Base-by-base conservation (phyloP, 805 yeast species). In the Cephaloascus albidus region DNA sequence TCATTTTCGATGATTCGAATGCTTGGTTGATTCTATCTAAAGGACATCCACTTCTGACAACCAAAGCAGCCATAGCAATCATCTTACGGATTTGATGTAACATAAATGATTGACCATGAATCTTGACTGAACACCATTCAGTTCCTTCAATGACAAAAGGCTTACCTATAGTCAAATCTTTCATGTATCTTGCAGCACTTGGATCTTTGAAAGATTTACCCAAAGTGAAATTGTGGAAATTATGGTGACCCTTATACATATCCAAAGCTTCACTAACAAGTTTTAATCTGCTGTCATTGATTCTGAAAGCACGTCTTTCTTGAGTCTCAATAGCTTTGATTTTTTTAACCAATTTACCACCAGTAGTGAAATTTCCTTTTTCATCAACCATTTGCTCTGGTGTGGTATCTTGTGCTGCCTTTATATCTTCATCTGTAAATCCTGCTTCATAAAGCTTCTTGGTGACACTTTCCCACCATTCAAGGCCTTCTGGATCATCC, bases 51-150 rank as follows among this genome's bases (percentile, higher is more conserved):
- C 93, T 80, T 54, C 98, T 74, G 18, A 90, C 79, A 15, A 85
- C 77, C 41, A 90, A 68, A 0, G 89, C 76, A 1, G 95, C 95
- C 94, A 90, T 82, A 18, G 96, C 90, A 43, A 93, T 86, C 97
- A 93, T 93, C 57, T 93, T 93, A 57, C 98, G 79, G 54, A 93
- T 93, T 70, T 90, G 98, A 63, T 90, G 97, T 46, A 93, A 71
- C 97, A 93, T 93, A 61, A 93, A 93, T 3, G 96, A 86, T 63
- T 93, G 98, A 5, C 98, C 98, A 58, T 93, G 98, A 48, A 93
- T 86, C 65, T 90, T 89, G 53, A 93, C 82, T 2, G 96, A 85
- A 2, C 86, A 74, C 98, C 98, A 93, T 56, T 93, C 97, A 4
- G 96, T 88, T 36, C 85, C 88, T 53, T 89, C 85, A 48, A 90